phyloP scores from a whole-genome alignment of 1,284 basidiomycete genomes.

The Rhizoctonia solani region DNA sequence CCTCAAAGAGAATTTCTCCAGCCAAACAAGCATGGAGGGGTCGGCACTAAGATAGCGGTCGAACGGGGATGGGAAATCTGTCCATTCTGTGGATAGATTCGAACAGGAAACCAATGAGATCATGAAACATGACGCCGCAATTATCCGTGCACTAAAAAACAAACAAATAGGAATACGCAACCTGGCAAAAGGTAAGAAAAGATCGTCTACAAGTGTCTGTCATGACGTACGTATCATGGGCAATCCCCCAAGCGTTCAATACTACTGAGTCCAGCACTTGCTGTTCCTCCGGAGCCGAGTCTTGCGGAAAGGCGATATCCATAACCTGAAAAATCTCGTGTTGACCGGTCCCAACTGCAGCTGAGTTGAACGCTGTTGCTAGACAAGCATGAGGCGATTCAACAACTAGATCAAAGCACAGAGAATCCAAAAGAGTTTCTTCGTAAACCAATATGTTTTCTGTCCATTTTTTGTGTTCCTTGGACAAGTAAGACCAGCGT shows the following conservation, averaged over 20 bases:
- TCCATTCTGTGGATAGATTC: conserved; percentile 25
- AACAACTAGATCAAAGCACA: conserved; percentile 90
- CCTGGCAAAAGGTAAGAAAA: conserved; percentile 63
- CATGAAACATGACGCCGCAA: conserved; percentile 37
- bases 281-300: conserved; percentile 1
- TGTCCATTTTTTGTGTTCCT: conserved; percentile 79
- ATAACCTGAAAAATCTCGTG: conserved; percentile 48
- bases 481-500: conserved; percentile 34
- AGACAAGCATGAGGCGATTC: conserved; percentile 80
- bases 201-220: background rate
- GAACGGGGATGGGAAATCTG: conserved; percentile 28
- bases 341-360: conserved; percentile 36
- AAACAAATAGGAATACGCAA: conserved; percentile 37
- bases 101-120: conserved; percentile 34
- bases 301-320: conserved; percentile 56
- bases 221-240: conserved; percentile 77
- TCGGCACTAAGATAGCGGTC: conserved; percentile 28
- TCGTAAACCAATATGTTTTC: conserved; percentile 75
- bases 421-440: conserved; percentile 80
- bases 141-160: conserved; percentile 34
- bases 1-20: conserved; percentile 16
- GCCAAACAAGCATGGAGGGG: conserved; percentile 21
- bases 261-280: conserved; percentile 24
- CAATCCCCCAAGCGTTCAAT: conserved; percentile 78
- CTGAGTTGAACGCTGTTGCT: conserved; percentile 58